Percentiles rank a stretch among this genome's conserved stretches.
Evolutionary conservation across 108 stramenopile genomes (phyloP).

Genomic region (Seminavis robusta): DNA sequence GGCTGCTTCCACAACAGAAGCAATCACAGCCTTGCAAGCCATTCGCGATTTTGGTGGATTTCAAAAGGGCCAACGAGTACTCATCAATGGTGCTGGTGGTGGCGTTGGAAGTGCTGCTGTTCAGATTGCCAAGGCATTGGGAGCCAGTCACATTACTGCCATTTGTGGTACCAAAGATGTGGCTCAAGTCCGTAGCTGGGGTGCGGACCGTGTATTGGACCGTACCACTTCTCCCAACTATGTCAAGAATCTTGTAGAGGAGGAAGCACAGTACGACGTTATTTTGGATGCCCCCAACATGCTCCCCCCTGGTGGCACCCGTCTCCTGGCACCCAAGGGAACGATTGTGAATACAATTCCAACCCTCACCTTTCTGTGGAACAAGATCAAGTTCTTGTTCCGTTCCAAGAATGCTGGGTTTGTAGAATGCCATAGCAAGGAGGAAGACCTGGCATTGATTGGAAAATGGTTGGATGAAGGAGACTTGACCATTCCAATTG

Average conservation of each 20-base stretch:
- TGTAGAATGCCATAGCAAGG: constrained; percentile 7
- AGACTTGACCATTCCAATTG: constrained; percentile 11
- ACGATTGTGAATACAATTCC: constrained; percentile 15
- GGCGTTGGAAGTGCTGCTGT: constrained; percentile 36
- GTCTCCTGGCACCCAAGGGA: constrained; percentile 8
- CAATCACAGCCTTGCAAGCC: constrained; percentile 28
- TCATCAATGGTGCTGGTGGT: constrained; percentile 35
- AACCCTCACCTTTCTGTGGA: constrained; percentile 1
- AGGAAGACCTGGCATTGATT: constrained; percentile 10
- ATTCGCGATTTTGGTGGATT: constrained; percentile 20
- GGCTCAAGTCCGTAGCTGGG: constrained; percentile 1
- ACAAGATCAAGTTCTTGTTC: constrained; percentile 6
- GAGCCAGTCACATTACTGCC: constrained; percentile 20
- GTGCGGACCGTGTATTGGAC: constrained; percentile 30
- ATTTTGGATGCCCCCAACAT: constrained; percentile 26
- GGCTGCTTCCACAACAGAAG: constrained; percentile 22
- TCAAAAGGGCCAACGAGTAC: constrained; percentile 6
- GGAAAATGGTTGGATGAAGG: constrained; percentile 8
- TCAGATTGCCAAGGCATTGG: constrained; percentile 22
- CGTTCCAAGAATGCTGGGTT: background rate
- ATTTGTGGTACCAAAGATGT: constrained; percentile 38
- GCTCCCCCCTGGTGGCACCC: background rate
- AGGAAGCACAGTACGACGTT: constrained; percentile 10
- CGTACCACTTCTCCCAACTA: constrained; percentile 3
- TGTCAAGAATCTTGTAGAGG: background rate